Base-by-base conservation (phyloP, 345 rosid genomes). In the Rhodamnia rubescens region DNA sequence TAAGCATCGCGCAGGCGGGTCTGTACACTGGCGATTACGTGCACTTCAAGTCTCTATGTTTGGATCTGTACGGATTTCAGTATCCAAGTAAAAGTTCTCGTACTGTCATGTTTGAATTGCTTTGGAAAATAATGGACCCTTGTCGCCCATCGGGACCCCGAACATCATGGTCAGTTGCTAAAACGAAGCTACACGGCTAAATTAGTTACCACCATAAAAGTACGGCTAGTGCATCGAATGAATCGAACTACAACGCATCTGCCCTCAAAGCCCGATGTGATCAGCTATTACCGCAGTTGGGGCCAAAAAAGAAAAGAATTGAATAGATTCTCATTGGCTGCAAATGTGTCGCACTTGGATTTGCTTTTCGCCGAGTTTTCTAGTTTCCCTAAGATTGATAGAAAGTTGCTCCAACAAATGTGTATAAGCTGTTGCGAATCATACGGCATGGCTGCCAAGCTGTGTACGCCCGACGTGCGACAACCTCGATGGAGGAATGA, bases 381-480 rank as follows among this genome's bases (percentile, higher is more conserved):
- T 64, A 64, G 18, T 32, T 64, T 20, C 44, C 11, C 78, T 32
- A 18, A 2, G 6, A 44, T 64, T 18, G 44, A 64, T 16, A 32
- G 36, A 16, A 69, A 8, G 6, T 32, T 16, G 18, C 78, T 69
- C 78, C 44, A 5, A 32, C 44, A 32, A 16, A 16, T 10, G 44
- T 69, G 47, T 69, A 69, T 69, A 32, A 69, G 44, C 78, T 32
- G 44, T 16, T 5, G 22, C 4, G 47, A 32, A 85, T 90, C 86
- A 93, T 75, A 88, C 92, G 1, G 90, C 93, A 86, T 85, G 93
- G 88, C 86, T 94, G 87, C 95, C 88, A 24, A 93, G 90, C 90
- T 94, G 99, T 21, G 96, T 86, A n/a, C 98, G 93, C 42, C 98
- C 99, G 1, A 96, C 88, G 86, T 93, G 98, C 7, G 96, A 94